Conservation (phyloP, 1,284 basidiomycete species). For the Irpex sp. region DNA sequence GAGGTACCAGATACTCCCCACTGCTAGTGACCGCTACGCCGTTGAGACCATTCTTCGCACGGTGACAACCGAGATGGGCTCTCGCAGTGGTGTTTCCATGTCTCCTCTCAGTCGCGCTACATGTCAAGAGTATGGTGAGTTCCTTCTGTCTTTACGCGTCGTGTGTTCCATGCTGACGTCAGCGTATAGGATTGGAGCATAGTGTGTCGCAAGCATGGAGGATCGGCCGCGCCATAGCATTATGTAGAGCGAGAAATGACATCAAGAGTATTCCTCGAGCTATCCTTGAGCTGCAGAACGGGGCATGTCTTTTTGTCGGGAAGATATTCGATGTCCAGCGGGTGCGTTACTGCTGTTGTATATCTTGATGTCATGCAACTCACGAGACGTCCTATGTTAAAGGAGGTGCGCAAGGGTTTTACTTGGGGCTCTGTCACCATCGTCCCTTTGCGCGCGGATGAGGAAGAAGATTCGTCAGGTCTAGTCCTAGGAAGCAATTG, state of each 20-base stretch:
- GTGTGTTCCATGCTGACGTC: not conserved
- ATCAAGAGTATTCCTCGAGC: slow-evolving; percentile 44
- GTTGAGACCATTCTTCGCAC: slow-evolving; percentile 30
- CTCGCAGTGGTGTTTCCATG: slow-evolving; percentile 38
- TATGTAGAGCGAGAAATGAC: slow-evolving; percentile 27
- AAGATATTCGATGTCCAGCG: slow-evolving; percentile 51
- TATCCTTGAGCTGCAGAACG: slow-evolving; percentile 46
- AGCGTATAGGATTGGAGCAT: slow-evolving; percentile 31
- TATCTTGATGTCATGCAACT: not conserved
- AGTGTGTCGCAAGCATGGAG: slow-evolving; percentile 53
- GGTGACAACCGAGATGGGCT: slow-evolving; percentile 38
- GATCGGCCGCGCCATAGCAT: slow-evolving; percentile 38
- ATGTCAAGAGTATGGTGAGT: slow-evolving; percentile 34
- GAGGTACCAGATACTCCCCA: slow-evolving; percentile 23
- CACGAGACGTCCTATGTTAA: not conserved
- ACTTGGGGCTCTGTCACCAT: slow-evolving; percentile 47
- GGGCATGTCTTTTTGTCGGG: slow-evolving; percentile 48
- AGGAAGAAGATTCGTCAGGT: slow-evolving; percentile 34
- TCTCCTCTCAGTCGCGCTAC: slow-evolving; percentile 34
- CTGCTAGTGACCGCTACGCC: slow-evolving; percentile 24
- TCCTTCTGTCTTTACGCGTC: not conserved
- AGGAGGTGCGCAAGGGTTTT: slow-evolving; percentile 31
- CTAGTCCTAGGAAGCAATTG: slow-evolving; percentile 11
- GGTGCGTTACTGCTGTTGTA: slow-evolving; percentile 13
- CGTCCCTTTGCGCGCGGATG: slow-evolving; percentile 40